Percentiles rank a stretch among this genome's conserved stretches.
Conservation (phyloP, 352 stramenopile genomes). For the Peronospora belbahrii region DNA sequence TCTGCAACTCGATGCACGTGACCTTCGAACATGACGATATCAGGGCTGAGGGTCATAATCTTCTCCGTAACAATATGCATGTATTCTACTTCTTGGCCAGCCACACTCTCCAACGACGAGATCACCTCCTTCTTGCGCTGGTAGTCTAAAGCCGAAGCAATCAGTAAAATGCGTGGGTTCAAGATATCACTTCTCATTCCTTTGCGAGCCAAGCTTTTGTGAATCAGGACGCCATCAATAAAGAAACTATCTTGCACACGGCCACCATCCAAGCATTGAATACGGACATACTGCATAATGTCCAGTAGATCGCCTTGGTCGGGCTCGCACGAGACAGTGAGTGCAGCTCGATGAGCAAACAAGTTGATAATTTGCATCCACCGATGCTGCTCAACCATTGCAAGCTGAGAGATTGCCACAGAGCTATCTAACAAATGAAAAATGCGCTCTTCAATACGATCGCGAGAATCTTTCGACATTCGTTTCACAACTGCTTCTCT, state of each 20-base stretch:
- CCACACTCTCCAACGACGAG: conserved; percentile 75
- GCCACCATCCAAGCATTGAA: conserved; percentile 76
- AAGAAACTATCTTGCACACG: conserved; percentile 79
- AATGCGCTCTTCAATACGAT: conserved; percentile 65
- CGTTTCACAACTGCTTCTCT: conserved; percentile 36
- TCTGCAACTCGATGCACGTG: conserved; percentile 82
- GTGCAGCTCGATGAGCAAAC: conserved; percentile 58
- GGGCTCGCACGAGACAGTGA: conserved; percentile 55
- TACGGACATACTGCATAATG: conserved; percentile 79
- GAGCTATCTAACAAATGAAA: conserved; percentile 59
- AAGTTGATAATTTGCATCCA: conserved; percentile 82
- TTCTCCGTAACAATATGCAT: conserved; percentile 88
- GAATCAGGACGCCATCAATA: conserved; percentile 83
- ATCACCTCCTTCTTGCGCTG: conserved; percentile 81
- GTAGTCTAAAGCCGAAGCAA: conserved; percentile 77
- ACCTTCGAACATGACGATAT: conserved; percentile 81
- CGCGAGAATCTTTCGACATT: conserved; percentile 60
- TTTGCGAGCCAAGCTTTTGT: conserved; percentile 79
- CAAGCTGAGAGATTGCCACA: conserved; percentile 39
- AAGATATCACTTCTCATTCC: conserved; percentile 75
- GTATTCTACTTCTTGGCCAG: conserved; percentile 81
- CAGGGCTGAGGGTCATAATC: conserved; percentile 74
- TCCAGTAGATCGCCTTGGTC: conserved; percentile 70
- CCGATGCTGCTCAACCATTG: conserved; percentile 61
- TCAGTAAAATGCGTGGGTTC: conserved; percentile 74